These are phyloP conservation scores for Metschnikowia noctiluminum DNA, from an alignment of 805 yeast genomes.

Conservation along the genomic window DNA sequence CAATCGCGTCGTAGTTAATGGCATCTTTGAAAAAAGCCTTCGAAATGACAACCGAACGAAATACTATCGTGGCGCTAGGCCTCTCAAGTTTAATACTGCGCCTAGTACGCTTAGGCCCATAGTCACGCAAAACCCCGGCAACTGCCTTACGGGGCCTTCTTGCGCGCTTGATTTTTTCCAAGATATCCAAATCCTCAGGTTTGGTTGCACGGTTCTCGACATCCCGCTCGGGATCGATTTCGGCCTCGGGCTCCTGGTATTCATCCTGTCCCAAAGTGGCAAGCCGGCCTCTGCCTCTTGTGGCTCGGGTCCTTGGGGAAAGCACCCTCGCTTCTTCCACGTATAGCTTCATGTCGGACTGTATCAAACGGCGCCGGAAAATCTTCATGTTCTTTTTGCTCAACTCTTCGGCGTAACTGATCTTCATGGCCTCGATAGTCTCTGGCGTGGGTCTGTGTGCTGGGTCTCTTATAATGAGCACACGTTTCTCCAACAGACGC, in stretches of 20 bases:
- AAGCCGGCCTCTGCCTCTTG: constrained; percentile 12
- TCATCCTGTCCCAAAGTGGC: constrained; percentile 11
- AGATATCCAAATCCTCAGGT: constrained; percentile 6
- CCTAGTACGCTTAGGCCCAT: constrained; percentile 15
- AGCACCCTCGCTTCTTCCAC: constrained; percentile 11
- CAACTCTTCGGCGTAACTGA: constrained; percentile 14
- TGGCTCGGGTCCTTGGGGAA: not conserved
- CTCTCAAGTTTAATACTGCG: constrained; percentile 30
- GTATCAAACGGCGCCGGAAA: constrained; percentile 9
- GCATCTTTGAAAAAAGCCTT: constrained; percentile 54
- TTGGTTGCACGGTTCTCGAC: not conserved
- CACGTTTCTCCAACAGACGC: constrained; percentile 26
- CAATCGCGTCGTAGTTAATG: constrained; percentile 65
- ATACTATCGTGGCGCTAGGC: constrained; percentile 51
- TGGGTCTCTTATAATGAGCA: constrained; percentile 31
- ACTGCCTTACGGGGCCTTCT: constrained; percentile 17
- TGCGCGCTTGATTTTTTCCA: constrained; percentile 10
- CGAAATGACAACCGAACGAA: constrained; percentile 64
- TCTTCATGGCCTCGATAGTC: constrained; percentile 25
- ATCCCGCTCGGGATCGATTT: not conserved
- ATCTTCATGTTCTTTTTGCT: constrained; percentile 12
- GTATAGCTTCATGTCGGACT: constrained; percentile 14
- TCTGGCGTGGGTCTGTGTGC: constrained; percentile 26
- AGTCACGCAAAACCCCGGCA: not conserved
- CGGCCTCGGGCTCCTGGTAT: not conserved